Base-by-base conservation (phyloP, 1,139 yeast genomes). In the Yamadazyma atmosphaerica region DNA sequence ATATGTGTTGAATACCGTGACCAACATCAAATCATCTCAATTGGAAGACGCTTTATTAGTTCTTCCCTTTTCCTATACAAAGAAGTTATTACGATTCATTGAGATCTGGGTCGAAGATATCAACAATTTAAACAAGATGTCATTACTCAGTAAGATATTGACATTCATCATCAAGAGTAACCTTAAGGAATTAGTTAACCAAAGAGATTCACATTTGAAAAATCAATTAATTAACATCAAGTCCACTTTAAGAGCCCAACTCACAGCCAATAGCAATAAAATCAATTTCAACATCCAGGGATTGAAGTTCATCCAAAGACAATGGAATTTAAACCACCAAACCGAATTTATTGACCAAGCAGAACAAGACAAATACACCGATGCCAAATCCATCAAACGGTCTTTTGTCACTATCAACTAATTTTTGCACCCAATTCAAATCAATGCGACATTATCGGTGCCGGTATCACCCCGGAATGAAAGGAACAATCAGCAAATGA, bases 241-340 rank as follows among this genome's bases (percentile, higher is more conserved):
- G 54, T 55, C 60, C 13, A 80, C 79, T 49, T 59, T 85, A 40
- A 70, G 90, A 42, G 51, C 45, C 0, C 78, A 80, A 35, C 68
- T 92, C 42, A 64, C 67, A 35, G 51, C 58, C 4, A 79, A 80
- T 15, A 70, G 77, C 19, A 69, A 74, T 39, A 81, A 77, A 43
- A 70, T 92, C 40, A 98, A 97, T n/a, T 83, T 78, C 65, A 94
- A 94, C 54, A 71, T 88, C 23, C 92, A 87, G 43, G 98, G 96
- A 2, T 69, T 92, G 59, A 78, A 75, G 51, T 85, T 79, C 51
- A 64, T 86, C 44, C 82, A 80, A 55, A 78, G 75, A 35, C 90
- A 86, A 60, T 90, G 97, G 97, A 78, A 79, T 41, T 63, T 82
- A 52, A 73, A 72, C 35, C 98, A 90, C 56, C 80, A 77, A 46